Base-by-base conservation (phyloP, 2,329 filamentous ascomycete species). In the Coniochaeta sp. region DNA sequence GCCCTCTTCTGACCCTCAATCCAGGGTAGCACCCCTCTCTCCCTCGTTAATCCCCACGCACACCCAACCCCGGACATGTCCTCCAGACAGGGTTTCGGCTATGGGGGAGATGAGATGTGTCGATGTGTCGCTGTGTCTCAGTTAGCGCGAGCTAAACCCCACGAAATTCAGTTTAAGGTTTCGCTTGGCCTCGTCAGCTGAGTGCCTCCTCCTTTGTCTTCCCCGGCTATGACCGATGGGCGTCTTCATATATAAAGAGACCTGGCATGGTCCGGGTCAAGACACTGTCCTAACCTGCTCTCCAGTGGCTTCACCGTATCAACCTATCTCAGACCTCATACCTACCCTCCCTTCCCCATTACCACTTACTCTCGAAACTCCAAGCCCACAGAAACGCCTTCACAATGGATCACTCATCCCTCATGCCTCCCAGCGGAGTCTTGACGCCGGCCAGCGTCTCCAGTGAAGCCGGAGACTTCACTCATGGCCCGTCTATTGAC, bases 121-220 rank as follows among this genome's bases (percentile, higher is more conserved):
- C n/a, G n/a, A n/a, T n/a, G n/a, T n/a, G n/a, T n/a, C n/a, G n/a
- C n/a, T n/a, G n/a, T n/a, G n/a, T n/a, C 45, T 48, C 45, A 30
- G 45, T n/a, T 28, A 48, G 28, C 27, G 28, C 28, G 45, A 48
- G 45, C n/a, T 31, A 28, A 18, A 48, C 45, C 45, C 45, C 45
- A 48, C 45, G 45, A 48, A 48, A 31, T 5, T 22, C 28, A 18
- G 26, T 48, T n/a, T 31, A 48, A 48, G 45, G 24, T 48, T 20
- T 48, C 24, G 10, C 45, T 31, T 48, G 45, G 45, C 26, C 18
- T 28, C n/a, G 45, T 48, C 45, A 48, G 45, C 45, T 48, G 45
- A 48, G 45, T 26, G 16, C 26, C 22, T 48, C 26, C 30, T 48
- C 30, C 24, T 48, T 26, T 48, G 26, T n/a, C 16, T 26, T 26